Conservation (phyloP, 2,329 filamentous ascomycete species). For the Lecanosticta acicola region DNA sequence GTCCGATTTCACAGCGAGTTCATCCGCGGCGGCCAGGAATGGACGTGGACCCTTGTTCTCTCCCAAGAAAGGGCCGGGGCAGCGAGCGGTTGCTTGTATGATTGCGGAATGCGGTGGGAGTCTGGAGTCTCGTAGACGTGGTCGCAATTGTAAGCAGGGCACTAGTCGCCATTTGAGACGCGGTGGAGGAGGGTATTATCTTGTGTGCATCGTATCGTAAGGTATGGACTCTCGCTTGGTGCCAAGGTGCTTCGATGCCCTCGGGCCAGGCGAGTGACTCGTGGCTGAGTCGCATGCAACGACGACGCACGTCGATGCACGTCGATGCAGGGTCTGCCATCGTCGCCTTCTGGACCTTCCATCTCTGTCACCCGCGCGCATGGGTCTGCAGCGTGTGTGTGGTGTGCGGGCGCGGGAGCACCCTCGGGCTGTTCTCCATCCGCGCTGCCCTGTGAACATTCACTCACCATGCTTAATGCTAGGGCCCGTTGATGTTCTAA, state of each 20-base stretch:
- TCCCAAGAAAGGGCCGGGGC: too few relatives aligned
- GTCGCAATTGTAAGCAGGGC: neutral
- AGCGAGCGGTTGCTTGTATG: conserved; percentile 6
- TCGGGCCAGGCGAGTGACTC: neutral
- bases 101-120: neutral
- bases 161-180: conserved; percentile 3
- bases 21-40: too few relatives aligned
- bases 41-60: too few relatives aligned
- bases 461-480: conserved; percentile 16
- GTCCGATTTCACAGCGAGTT: too few relatives aligned
- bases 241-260: neutral
- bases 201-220: conserved; percentile 1
- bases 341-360: too few relatives aligned
- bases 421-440: conserved; percentile 3
- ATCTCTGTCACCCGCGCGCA: neutral
- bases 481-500: conserved; percentile 6
- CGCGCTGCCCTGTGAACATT: neutral
- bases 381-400: too few relatives aligned
- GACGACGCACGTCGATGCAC: neutral
- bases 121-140: neutral
- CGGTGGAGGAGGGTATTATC: conserved; percentile 5
- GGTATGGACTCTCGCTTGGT: neutral
- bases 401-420: too few relatives aligned
- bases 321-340: neutral
- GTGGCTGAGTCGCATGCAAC: neutral